Evolutionary conservation across 2,329 filamentous ascomycete genomes (phyloP).

Genomic region (Clarireedia hainanense): DNA sequence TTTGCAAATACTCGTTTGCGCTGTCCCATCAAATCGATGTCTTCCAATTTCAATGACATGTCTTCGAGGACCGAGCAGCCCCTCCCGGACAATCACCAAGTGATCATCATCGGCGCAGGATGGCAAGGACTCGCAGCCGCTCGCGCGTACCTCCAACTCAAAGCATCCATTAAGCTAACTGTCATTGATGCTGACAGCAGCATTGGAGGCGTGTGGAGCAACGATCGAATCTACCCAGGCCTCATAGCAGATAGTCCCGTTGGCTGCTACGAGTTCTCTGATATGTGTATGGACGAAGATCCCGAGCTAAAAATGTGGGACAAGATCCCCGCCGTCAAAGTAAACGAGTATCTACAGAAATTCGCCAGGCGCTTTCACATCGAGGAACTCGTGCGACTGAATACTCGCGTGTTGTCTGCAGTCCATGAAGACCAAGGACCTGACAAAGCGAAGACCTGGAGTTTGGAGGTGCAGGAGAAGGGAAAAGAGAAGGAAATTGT

Average conservation of each 20-base stretch:
- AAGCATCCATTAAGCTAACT: constrained; percentile 45
- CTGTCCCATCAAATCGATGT: no score
- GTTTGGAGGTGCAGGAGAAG: constrained; percentile 1
- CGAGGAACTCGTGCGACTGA: constrained; percentile 10
- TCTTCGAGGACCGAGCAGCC: background rate
- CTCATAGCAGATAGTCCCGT: constrained; percentile 66
- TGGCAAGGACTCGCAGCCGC: constrained; percentile 51
- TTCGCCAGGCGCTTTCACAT: constrained; percentile 13
- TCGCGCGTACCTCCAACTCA: constrained; percentile 50
- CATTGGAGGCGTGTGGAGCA: constrained; percentile 62
- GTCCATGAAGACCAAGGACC: background rate
- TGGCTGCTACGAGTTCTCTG: constrained; percentile 64
- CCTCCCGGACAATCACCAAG: background rate
- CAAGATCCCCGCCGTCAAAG: constrained; percentile 6
- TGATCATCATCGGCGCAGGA: constrained; percentile 28
- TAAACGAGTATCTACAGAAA: constrained; percentile 15
- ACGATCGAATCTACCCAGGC: constrained; percentile 56
- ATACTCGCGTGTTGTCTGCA: constrained; percentile 35
- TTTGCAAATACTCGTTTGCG: no score
- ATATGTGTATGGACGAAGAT: constrained; percentile 45
- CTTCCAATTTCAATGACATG: no score
- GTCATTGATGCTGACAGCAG: constrained; percentile 50
- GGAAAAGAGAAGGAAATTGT: background rate
- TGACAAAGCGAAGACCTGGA: background rate
- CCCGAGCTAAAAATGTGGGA: constrained; percentile 5